phyloP scores from a whole-genome alignment of 2,329 filamentous ascomycete species.

The Sclerotinia glacialis region DNA sequence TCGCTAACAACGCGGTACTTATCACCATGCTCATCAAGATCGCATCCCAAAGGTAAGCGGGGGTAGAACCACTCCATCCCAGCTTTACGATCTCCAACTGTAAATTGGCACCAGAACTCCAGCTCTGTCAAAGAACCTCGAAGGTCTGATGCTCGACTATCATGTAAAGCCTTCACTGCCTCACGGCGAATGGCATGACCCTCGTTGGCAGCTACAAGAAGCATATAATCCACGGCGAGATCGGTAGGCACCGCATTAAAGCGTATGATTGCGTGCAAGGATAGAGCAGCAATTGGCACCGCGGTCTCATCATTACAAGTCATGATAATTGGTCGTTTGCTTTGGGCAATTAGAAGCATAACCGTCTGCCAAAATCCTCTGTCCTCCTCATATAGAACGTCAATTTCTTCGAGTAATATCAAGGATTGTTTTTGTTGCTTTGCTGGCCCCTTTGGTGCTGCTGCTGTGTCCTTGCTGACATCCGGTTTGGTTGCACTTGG shows the following conservation, averaged over 20 bases:
- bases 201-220: conserved; percentile 82
- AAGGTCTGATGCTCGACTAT: conserved; percentile 67
- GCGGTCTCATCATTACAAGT: conserved; percentile 91
- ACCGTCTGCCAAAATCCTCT: conserved; percentile 91
- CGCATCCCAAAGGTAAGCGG: conserved; percentile 69
- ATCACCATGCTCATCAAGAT: conserved; percentile 65
- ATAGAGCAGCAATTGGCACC: conserved; percentile 71
- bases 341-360: conserved; percentile 71
- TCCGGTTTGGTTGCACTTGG: conserved; percentile 32
- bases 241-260: conserved; percentile 64
- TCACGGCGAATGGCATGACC: conserved; percentile 73
- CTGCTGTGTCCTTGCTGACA: conserved; percentile 8
- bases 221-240: conserved; percentile 73
- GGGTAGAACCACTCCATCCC: conserved; percentile 88
- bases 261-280: conserved; percentile 80
- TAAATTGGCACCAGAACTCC: conserved; percentile 96
- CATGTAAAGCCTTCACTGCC: conserved; percentile 68
- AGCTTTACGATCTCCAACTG: conserved; percentile 81
- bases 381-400: conserved; percentile 92
- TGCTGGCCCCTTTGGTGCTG: conserved; percentile 24
- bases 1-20: conserved; percentile 76
- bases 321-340: conserved; percentile 88
- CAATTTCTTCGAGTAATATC: conserved; percentile 90
- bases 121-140: conserved; percentile 80
- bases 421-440: conserved; percentile 80